Evolutionary conservation across 1,139 yeast species (phyloP).

Genomic region (Lizanozyma gosingica): DNA sequence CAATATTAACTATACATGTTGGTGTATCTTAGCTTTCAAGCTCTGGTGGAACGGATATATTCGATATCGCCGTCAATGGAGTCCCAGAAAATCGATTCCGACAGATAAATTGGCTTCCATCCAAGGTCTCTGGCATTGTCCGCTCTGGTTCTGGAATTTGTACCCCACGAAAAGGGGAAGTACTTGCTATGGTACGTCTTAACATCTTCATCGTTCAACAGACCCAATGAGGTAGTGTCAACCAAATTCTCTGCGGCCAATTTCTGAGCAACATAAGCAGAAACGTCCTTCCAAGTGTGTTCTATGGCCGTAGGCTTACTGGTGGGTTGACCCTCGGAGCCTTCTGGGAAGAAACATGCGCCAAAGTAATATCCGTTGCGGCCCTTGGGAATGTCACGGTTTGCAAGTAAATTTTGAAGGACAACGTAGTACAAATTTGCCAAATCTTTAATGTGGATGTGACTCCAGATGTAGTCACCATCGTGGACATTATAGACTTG

Average conservation of each 20-base stretch:
- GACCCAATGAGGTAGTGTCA: slow-evolving; percentile 11
- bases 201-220: slow-evolving; percentile 12
- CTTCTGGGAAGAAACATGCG: slow-evolving; percentile 13
- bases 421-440: slow-evolving; percentile 22
- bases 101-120: not conserved
- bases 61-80: not conserved
- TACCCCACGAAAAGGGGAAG: slow-evolving; percentile 21
- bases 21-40: too few relatives aligned
- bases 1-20: too few relatives aligned
- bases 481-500: slow-evolving; percentile 22
- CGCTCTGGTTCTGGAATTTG: slow-evolving; percentile 22
- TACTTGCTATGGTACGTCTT: slow-evolving; percentile 10
- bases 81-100: not conserved
- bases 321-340: slow-evolving; percentile 6
- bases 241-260: slow-evolving; percentile 11
- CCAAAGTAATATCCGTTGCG: slow-evolving; percentile 29
- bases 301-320: slow-evolving; percentile 12
- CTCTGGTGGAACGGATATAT: not conserved
- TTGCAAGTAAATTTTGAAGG: slow-evolving; percentile 13
- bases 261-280: slow-evolving; percentile 14
- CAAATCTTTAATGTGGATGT: slow-evolving; percentile 27
- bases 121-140: slow-evolving; percentile 12
- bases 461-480: slow-evolving; percentile 29
- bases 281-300: slow-evolving; percentile 25
- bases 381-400: slow-evolving; percentile 20